These are phyloP conservation scores for Dianthus caryophyllus DNA, from an alignment of 148 eudicot species.

Conservation along the genomic window DNA sequence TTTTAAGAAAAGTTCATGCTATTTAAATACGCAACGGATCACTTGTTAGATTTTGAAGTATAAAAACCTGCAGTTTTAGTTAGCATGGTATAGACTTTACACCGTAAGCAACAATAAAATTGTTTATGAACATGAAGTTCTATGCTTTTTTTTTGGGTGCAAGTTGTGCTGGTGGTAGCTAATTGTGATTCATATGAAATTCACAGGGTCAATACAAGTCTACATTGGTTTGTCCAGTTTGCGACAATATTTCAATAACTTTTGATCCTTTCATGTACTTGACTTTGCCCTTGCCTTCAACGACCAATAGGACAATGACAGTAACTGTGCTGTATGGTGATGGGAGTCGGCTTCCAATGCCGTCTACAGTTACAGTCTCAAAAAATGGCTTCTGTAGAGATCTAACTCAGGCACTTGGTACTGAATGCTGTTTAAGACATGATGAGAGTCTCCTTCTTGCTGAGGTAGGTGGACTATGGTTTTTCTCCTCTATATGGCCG, in stretches of 20 bases:
- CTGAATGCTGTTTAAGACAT: slow-evolving; percentile 62
- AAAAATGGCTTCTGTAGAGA: slow-evolving; percentile 74
- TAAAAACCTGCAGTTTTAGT: neutral
- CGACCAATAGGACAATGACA: slow-evolving; percentile 69
- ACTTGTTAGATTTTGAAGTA: neutral
- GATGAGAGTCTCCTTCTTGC: slow-evolving; percentile 91
- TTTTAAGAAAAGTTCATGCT: too few species aligned
- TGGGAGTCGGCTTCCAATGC: slow-evolving; percentile 86
- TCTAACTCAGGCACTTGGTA: slow-evolving; percentile 60
- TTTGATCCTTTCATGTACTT: slow-evolving; percentile 99
- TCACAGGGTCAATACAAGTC: slow-evolving; percentile 98
- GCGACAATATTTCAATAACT: slow-evolving; percentile 77
- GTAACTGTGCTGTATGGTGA: slow-evolving; percentile 79
- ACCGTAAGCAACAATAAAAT: too few species aligned
- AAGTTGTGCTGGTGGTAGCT: slow-evolving; percentile 6
- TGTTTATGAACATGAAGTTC: too few species aligned
- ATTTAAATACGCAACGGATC: too few species aligned
- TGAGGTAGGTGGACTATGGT: slow-evolving; percentile 46
- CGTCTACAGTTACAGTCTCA: slow-evolving; percentile 72
- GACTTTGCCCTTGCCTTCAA: slow-evolving; percentile 89
- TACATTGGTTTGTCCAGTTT: slow-evolving; percentile 87
- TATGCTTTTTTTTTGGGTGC: neutral
- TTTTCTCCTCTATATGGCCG: neutral
- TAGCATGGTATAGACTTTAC: neutral
- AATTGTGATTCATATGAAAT: slow-evolving; percentile 20